Percentiles rank a stretch among this genome's conserved stretches.
Conservation (phyloP, 176 grass and related monocot genomes). For the Eragrostis nindensis region DNA sequence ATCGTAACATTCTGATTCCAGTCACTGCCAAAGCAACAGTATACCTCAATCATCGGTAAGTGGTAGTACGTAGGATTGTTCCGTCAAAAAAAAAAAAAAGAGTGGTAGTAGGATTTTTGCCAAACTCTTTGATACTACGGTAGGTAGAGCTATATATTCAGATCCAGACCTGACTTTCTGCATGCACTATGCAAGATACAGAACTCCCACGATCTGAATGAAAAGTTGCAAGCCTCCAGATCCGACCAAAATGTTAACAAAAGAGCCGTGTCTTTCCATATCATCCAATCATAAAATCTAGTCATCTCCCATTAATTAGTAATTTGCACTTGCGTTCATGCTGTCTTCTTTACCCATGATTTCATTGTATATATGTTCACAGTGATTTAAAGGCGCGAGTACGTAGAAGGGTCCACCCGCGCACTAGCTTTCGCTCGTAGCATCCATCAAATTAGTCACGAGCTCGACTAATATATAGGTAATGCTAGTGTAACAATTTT, state of each 20-base stretch:
- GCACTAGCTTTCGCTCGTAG: neutral
- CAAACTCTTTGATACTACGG: no score
- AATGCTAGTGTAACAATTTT: no score
- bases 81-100: no score
- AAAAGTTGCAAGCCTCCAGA: neutral
- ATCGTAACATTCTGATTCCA: no score
- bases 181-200: neutral
- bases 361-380: neutral
- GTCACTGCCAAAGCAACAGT: no score
- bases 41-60: no score
- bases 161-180: no score
- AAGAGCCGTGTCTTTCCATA: slow-evolving; percentile 25
- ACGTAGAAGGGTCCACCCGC: neutral
- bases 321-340: neutral
- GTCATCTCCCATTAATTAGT: slow-evolving; percentile 44
- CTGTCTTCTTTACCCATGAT: neutral
- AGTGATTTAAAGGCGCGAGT: neutral
- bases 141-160: no score
- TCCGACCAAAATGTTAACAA: slow-evolving; percentile 15
- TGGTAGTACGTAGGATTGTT: no score
- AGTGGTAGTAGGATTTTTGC: no score
- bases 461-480: no score
- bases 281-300: slow-evolving; percentile 50
- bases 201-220: neutral
- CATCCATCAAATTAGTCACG: no score